Evolutionary conservation across 129 eudicot species (phyloP).

Genomic region (Flaveria trinervia): DNA sequence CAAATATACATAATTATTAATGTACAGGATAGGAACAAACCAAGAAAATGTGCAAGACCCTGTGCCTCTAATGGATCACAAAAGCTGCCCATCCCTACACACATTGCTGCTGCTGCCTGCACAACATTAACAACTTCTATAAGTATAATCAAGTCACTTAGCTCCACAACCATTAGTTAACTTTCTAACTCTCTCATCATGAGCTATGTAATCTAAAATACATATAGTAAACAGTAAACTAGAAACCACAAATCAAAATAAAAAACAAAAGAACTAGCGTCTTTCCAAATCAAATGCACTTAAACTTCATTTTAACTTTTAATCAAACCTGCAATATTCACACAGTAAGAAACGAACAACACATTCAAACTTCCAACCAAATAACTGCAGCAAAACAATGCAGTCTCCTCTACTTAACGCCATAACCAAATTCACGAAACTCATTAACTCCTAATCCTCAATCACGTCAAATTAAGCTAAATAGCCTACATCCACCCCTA

Average conservation of each 20-base stretch:
- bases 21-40: constrained; percentile 36
- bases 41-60: constrained; percentile 98
- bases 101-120: constrained; percentile 98
- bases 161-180: constrained; percentile 1
- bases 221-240: not conserved
- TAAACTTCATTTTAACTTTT: not conserved
- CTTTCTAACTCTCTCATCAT: not conserved
- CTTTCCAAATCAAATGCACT: not conserved
- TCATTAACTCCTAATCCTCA: constrained; percentile 3
- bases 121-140: constrained; percentile 13
- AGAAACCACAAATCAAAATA: not conserved
- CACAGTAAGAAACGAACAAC: not conserved
- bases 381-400: not conserved
- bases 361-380: not conserved
- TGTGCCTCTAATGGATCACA: constrained; percentile 93
- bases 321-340: not conserved
- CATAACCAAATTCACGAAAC: constrained; percentile 5
- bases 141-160: constrained; percentile 8
- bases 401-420: not conserved
- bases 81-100: constrained; percentile 94
- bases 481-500: not conserved
- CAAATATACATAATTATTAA: constrained; percentile 1
- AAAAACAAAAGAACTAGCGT: not conserved
- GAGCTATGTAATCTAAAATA: not conserved
- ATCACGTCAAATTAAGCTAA: not conserved